Conservation (phyloP, 805 yeast species). For the Zygosaccharomyces bisporus region DNA sequence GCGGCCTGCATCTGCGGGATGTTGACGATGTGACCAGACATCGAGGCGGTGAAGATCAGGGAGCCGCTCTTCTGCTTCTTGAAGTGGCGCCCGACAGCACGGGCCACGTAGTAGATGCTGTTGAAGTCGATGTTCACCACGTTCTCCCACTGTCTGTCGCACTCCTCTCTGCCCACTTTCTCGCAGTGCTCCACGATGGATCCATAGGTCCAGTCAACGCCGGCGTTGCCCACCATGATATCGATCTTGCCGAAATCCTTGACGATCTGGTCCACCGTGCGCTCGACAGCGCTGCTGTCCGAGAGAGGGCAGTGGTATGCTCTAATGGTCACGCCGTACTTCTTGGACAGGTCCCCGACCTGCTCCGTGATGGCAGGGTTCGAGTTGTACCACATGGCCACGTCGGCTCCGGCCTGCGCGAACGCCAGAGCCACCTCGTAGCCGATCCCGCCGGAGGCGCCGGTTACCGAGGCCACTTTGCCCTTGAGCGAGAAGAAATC, state of each 20-base stretch:
- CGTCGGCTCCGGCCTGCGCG: conserved; percentile 84
- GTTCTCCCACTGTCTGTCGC: conserved; percentile 61
- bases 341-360: conserved; percentile 38
- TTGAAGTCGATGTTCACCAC: conserved; percentile 73
- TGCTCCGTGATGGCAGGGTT: conserved; percentile 43
- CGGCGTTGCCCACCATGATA: conserved; percentile 82
- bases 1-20: conserved; percentile 84
- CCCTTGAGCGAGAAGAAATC: conserved; percentile 77
- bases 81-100: conserved; percentile 68
- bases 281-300: conserved; percentile 27
- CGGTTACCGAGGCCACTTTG: conserved; percentile 80
- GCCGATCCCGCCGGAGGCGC: conserved; percentile 82
- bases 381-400: conserved; percentile 65
- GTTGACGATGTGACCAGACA: conserved; percentile 85
- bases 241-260: conserved; percentile 77
- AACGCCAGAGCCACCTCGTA: conserved; percentile 75
- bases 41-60: conserved; percentile 79
- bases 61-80: conserved; percentile 72
- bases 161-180: conserved; percentile 39
- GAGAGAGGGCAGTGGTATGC: conserved; percentile 44
- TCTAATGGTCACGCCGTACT: conserved; percentile 56
- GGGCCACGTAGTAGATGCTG: conserved; percentile 78
- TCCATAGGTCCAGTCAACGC: conserved; percentile 76
- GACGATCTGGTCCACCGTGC: conserved; percentile 39
- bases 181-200: conserved; percentile 45